These are phyloP conservation scores for Fusarium gaditjirri DNA, from an alignment of 2,329 filamentous ascomycete species.

Conservation along the genomic window DNA sequence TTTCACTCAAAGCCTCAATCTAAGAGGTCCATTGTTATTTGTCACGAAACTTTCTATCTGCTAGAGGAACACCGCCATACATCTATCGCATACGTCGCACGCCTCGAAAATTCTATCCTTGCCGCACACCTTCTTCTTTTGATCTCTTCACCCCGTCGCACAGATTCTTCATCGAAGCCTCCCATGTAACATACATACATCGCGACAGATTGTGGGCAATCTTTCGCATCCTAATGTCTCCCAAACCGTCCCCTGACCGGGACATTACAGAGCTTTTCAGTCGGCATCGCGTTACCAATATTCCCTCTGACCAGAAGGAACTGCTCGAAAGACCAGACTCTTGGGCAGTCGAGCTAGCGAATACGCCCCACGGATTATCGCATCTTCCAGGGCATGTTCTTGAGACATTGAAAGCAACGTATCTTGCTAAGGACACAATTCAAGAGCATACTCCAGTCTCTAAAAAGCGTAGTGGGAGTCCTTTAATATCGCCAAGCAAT, in stretches of 20 bases:
- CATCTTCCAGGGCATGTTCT: slow-evolving; percentile 53
- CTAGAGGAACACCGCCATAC: background rate
- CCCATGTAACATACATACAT: slow-evolving; percentile 40
- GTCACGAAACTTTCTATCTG: background rate
- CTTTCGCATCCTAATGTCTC: slow-evolving; percentile 43
- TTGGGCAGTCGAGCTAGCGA: slow-evolving; percentile 49
- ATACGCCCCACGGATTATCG: slow-evolving; percentile 37
- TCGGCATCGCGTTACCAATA: slow-evolving; percentile 44
- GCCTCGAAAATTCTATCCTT: background rate
- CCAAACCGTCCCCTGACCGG: slow-evolving; percentile 36
- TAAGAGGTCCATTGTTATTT: background rate
- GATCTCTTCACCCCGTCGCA: slow-evolving; percentile 1
- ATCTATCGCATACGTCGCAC: background rate
- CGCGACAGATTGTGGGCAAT: slow-evolving; percentile 25
- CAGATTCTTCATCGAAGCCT: slow-evolving; percentile 6
- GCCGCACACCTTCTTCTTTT: background rate
- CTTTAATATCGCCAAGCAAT: background rate
- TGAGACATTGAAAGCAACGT: slow-evolving; percentile 44
- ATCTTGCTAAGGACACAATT: slow-evolving; percentile 12
- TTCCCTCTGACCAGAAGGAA: slow-evolving; percentile 53
- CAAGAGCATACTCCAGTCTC: slow-evolving; percentile 5
- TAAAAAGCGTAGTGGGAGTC: slow-evolving; percentile 14
- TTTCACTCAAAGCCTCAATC: slow-evolving; percentile 9
- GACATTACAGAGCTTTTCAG: slow-evolving; percentile 41
- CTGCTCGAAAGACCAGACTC: slow-evolving; percentile 51